Conservation (phyloP, 371 early-diverging fungal genomes). For the Mortierella sp. region DNA sequence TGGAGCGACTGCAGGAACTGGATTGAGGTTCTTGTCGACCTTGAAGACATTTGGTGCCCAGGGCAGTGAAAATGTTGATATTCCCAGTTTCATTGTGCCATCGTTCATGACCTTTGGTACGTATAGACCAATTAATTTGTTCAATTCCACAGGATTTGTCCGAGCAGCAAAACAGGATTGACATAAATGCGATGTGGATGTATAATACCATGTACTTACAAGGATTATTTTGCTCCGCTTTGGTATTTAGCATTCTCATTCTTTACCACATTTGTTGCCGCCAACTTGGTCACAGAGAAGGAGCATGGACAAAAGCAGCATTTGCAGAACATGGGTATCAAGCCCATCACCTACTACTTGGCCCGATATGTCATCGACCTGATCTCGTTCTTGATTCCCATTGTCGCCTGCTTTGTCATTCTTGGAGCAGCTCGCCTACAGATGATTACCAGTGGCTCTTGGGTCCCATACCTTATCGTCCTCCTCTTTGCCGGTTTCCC, state of each 20-base stretch:
- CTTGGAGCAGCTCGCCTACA: constrained; percentile 37
- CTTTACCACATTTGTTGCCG: constrained; percentile 52
- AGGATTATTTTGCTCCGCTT: background rate
- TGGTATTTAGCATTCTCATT: constrained; percentile 46
- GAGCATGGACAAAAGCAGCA: constrained; percentile 55
- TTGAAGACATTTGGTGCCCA: constrained; percentile 54
- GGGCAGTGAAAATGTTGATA: constrained; percentile 50
- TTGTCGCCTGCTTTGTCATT: constrained; percentile 34
- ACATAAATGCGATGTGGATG: background rate
- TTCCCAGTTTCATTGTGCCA: constrained; percentile 58
- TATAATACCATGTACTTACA: background rate
- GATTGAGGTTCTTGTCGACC: constrained; percentile 36
- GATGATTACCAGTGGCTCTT: constrained; percentile 52
- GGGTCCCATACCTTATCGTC: constrained; percentile 53
- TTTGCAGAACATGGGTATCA: constrained; percentile 56
- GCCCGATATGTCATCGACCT: constrained; percentile 50
- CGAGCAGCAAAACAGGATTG: background rate
- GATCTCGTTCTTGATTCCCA: constrained; percentile 50
- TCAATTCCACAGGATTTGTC: background rate
- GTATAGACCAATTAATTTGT: constrained; percentile 1
- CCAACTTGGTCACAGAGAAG: constrained; percentile 55
- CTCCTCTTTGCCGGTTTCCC: constrained; percentile 43
- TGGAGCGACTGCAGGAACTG: constrained; percentile 28
- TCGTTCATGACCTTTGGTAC: constrained; percentile 59
- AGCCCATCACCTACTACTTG: constrained; percentile 53